Conservation (phyloP, 352 stramenopile genomes). For the Pythium plurisporium region DNA sequence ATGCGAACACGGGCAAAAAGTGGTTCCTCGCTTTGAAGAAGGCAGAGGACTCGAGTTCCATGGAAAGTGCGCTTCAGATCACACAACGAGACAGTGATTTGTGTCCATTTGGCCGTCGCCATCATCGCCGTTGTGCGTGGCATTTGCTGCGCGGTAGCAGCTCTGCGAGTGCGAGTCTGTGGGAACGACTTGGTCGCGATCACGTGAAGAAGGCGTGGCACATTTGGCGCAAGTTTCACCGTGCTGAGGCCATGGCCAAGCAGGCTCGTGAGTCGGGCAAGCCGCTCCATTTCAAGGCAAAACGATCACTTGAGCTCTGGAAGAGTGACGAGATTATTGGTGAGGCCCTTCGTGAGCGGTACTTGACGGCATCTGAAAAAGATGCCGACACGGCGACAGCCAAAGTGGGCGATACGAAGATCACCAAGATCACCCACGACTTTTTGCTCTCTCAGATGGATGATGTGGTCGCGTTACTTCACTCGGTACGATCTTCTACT, state of each 20-base stretch:
- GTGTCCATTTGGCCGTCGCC: conserved; percentile 61
- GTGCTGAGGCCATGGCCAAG: conserved; percentile 8
- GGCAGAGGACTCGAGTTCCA: conserved; percentile 1
- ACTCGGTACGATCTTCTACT: no score
- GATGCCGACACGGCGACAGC: not conserved
- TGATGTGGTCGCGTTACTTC: conserved; percentile 46
- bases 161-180: conserved; percentile 11
- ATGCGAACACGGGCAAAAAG: conserved; percentile 63
- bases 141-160: conserved; percentile 32
- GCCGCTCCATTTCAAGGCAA: conserved; percentile 38
- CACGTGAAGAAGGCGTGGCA: conserved; percentile 71
- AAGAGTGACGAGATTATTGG: conserved; percentile 62
- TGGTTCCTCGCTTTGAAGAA: conserved; percentile 48
- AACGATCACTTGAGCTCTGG: conserved; percentile 53
- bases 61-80: not conserved
- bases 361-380: conserved; percentile 14
- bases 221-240: conserved; percentile 63
- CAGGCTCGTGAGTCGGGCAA: conserved; percentile 1
- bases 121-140: conserved; percentile 50
- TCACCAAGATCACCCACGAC: conserved; percentile 28
- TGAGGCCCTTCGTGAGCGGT: conserved; percentile 33
- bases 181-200: conserved; percentile 47
- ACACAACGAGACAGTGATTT: not conserved
- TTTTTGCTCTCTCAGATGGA: conserved; percentile 38
- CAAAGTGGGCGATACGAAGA: not conserved